These are phyloP conservation scores for Entonaema liquescens DNA, from an alignment of 495 filamentous ascomycete species.

Conservation along the genomic window DNA sequence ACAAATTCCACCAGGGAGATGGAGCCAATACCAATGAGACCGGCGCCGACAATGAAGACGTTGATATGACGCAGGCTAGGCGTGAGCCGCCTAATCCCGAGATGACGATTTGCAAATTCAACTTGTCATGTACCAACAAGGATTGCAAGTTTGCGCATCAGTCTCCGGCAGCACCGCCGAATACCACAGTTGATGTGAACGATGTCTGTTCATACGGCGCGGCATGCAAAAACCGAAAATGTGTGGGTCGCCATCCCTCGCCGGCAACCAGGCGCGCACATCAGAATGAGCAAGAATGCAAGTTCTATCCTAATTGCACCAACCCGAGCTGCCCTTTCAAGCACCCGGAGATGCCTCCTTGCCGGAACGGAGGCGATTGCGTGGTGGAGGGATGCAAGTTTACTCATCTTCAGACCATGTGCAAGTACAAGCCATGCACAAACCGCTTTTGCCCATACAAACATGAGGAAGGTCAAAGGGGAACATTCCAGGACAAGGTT, in stretches of 20 bases:
- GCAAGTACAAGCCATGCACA: conserved; percentile 91
- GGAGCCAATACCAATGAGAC: conserved; percentile 36
- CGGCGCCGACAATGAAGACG: conserved; percentile 53
- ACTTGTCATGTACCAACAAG: conserved; percentile 82
- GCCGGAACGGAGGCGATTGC: conserved; percentile 94
- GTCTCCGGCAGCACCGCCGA: conserved; percentile 88
- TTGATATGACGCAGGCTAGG: conserved; percentile 60
- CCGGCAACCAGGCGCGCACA: conserved; percentile 80
- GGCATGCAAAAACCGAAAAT: conserved; percentile 95
- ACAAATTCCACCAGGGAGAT: conserved; percentile 41
- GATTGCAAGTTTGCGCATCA: conserved; percentile 95
- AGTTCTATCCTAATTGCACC: conserved; percentile 93
- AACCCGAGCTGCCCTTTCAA: conserved; percentile 87
- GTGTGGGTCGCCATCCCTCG: conserved; percentile 89
- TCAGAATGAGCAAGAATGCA: conserved; percentile 87
- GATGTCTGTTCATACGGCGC: conserved; percentile 87
- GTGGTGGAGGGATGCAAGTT: conserved; percentile 86
- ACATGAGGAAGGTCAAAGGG: conserved; percentile 88
- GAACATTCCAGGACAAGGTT: conserved; percentile 85
- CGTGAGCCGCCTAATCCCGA: conserved; percentile 62
- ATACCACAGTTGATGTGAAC: conserved; percentile 73
- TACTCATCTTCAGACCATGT: conserved; percentile 80
- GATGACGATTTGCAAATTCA: conserved; percentile 82
- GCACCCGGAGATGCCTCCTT: conserved; percentile 80
- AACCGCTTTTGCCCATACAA: conserved; percentile 87